Base-by-base conservation (phyloP, 2,329 filamentous ascomycete species). In the Sporothrix phasma region DNA sequence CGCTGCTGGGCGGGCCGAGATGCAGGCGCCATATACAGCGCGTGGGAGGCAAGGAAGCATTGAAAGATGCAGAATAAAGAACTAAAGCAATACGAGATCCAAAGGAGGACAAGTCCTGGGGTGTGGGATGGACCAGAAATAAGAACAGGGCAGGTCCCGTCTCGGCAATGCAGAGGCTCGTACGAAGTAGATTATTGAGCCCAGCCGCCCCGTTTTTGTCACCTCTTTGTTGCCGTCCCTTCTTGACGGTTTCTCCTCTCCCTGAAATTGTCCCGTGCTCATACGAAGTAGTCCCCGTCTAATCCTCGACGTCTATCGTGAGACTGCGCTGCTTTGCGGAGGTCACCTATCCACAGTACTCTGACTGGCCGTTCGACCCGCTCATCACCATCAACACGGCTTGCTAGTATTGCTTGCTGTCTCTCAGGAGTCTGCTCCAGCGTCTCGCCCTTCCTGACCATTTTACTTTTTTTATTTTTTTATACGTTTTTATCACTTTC, bases 131-230 rank as follows among this genome's bases (percentile, higher is more conserved):
- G 37, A 15, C 53, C 34, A 54, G 43, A 47, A 53, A 63, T n/a
- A 37, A 41, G 39, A 51, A 47, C 39, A 49, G 3, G 17, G 7
- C 2, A 22, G 22, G 26, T 26, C 43, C 46, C 37, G 41, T 22
- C 37, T 64, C 66, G 61, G 49, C 39, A 64, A 46, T 56, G 64
- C 64, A 66, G 62, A 64, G 64, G 56, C 60, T n/a, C n/a, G n/a
- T n/a, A n/a, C n/a, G n/a, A n/a, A n/a, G 54, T 19, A 59, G 64
- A 67, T 53, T 66, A 66, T 67, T 63, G 61, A 63, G 19, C 10
- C 51, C 62, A 64, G 64, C 60, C 64, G 62, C 56, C 31, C 43
- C 45, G 46, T 41, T 62, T 62, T 53, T 29, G 24, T 63, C 54
- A 61, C n/a, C 45, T 56, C n/a, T 56, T 19, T 37, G 11, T 15